These are phyloP conservation scores for Wallacemonas sp. DNA, from an alignment of 208 protist species.

Conservation along the genomic window DNA sequence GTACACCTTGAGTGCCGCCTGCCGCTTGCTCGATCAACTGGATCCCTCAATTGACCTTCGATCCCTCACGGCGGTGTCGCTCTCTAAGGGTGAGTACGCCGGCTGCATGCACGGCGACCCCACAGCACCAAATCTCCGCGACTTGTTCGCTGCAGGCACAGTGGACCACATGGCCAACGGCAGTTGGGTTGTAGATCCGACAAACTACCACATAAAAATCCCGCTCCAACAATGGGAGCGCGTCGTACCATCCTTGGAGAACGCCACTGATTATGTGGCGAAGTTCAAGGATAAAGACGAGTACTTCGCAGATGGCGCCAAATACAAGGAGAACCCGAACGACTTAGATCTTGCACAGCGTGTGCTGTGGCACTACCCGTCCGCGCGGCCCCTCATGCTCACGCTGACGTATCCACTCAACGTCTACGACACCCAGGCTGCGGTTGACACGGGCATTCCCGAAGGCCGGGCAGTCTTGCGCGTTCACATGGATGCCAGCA, in stretches of 20 bases:
- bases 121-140: slow-evolving; percentile 2
- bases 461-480: neutral
- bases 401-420: neutral
- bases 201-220: neutral
- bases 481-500: slow-evolving; percentile 6
- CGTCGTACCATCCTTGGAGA: neutral
- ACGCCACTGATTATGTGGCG: neutral
- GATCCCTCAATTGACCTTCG: neutral
- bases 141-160: slow-evolving; percentile 3
- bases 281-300: neutral
- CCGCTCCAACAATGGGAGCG: neutral
- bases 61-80: neutral
- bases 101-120: slow-evolving; percentile 8
- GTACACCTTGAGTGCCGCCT: neutral
- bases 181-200: slow-evolving; percentile 11
- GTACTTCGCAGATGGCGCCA: neutral
- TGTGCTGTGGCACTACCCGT: slow-evolving; percentile 5
- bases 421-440: neutral
- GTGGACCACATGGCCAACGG: slow-evolving; percentile 2
- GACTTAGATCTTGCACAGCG: neutral
- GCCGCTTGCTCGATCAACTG: slow-evolving; percentile 1
- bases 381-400: neutral
- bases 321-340: neutral
- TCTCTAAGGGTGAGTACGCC: neutral
- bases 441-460: neutral